These are phyloP conservation scores for Rhododendron henanense DNA, from an alignment of 148 eudicot genomes.

Conservation along the genomic window DNA sequence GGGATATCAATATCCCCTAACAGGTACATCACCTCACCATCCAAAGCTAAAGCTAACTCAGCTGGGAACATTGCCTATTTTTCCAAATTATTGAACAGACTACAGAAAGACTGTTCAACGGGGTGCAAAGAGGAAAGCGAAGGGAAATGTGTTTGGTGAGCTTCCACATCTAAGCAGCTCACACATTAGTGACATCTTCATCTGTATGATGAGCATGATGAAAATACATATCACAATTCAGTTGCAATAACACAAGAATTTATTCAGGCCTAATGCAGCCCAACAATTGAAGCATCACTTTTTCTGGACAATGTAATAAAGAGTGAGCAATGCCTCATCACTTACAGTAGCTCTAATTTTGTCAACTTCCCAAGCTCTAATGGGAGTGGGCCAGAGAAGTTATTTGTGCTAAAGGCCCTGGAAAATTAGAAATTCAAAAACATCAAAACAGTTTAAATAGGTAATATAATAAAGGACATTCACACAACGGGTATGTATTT, in stretches of 20 bases:
- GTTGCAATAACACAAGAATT: background rate
- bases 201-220: background rate
- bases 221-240: background rate
- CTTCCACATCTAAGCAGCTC: background rate
- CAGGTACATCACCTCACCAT: background rate
- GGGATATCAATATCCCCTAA: background rate
- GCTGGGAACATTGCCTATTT: background rate
- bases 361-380: constrained; percentile 60
- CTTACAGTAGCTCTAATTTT: constrained; percentile 57
- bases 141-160: background rate
- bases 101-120: no score
- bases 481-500: background rate
- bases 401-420: constrained; percentile 62
- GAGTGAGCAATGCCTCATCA: constrained; percentile 6
- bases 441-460: background rate
- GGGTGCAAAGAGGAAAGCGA: background rate
- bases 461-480: background rate
- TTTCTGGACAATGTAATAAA: background rate
- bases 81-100: background rate
- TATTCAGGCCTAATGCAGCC: background rate
- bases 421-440: constrained; percentile 12
- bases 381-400: constrained; percentile 75
- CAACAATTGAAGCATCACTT: background rate
- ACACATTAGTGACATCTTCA: background rate
- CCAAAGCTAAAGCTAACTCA: background rate